A percentile compares a stretch with the other conserved stretches of the same genome.
phyloP scores from a whole-genome alignment of 352 stramenopile genomes.

The Pythium brassicae region DNA sequence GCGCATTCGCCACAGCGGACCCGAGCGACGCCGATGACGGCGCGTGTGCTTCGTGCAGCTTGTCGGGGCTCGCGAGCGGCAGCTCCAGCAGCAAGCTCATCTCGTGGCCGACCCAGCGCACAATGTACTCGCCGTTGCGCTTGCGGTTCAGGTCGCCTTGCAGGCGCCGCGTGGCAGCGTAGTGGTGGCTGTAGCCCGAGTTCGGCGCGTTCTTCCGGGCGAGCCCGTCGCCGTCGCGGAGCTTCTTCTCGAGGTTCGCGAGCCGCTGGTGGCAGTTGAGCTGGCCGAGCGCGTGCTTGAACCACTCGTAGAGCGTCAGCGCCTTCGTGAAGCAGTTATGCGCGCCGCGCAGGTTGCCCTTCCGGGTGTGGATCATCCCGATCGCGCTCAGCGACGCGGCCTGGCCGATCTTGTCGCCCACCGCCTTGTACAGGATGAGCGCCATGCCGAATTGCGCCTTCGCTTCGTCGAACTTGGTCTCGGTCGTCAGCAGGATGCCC shows the following conservation, averaged over 20 bases:
- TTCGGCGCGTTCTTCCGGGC: conserved; percentile 50
- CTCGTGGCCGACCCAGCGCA: conserved; percentile 79
- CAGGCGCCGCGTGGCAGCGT: conserved; percentile 62
- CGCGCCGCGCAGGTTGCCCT: conserved; percentile 67
- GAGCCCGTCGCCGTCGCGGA: conserved; percentile 62
- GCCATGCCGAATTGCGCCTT: conserved; percentile 76
- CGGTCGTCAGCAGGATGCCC: conserved; percentile 70
- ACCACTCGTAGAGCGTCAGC: conserved; percentile 79
- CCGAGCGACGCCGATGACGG: conserved; percentile 13
- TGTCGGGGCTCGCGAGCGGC: conserved; percentile 32
- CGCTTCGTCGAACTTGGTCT: conserved; percentile 80
- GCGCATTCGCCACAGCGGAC: conserved; percentile 7
- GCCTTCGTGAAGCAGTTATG: conserved; percentile 82
- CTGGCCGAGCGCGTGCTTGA: conserved; percentile 72
- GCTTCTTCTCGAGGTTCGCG: conserved; percentile 81
- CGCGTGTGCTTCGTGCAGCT: conserved; percentile 40
- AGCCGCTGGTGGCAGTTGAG: conserved; percentile 80
- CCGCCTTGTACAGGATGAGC: conserved; percentile 71
- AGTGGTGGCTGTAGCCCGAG: conserved; percentile 70
- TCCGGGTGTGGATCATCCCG: conserved; percentile 77
- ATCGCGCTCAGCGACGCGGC: conserved; percentile 71
- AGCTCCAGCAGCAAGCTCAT: conserved; percentile 77
- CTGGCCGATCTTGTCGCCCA: conserved; percentile 73
- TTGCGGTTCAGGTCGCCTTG: conserved; percentile 83
- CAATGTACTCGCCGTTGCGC: conserved; percentile 73